Percentiles rank a stretch among this genome's conserved stretches.
phyloP scores from a whole-genome alignment of 1,139 yeast genomes.

The Yamadazyma aaseri region DNA sequence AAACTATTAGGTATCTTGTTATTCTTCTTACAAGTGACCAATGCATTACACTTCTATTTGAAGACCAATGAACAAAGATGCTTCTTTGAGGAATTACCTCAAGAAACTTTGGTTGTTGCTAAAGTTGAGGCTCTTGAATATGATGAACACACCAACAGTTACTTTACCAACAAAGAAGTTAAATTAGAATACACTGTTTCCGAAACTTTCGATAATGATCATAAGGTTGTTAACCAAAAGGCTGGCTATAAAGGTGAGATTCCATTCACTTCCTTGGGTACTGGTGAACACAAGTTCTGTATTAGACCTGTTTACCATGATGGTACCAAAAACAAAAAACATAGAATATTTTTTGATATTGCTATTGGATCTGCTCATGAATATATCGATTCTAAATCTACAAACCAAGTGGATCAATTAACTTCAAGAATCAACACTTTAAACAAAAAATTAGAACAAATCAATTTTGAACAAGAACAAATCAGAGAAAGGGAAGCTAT shows the following conservation, averaged over 20 bases:
- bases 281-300: slow-evolving; percentile 52
- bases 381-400: slow-evolving; percentile 47
- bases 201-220: slow-evolving; percentile 50
- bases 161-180: slow-evolving; percentile 31
- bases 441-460: slow-evolving; percentile 42
- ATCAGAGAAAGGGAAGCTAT: slow-evolving; percentile 49
- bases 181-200: slow-evolving; percentile 42
- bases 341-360: slow-evolving; percentile 46
- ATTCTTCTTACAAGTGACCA: slow-evolving; percentile 18
- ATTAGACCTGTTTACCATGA: slow-evolving; percentile 43
- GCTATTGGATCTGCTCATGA: slow-evolving; percentile 50
- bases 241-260: slow-evolving; percentile 41
- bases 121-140: slow-evolving; percentile 43
- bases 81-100: slow-evolving; percentile 45
- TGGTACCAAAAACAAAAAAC: slow-evolving; percentile 30
- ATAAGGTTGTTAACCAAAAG: slow-evolving; percentile 42
- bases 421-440: slow-evolving; percentile 38
- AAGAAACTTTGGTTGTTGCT: slow-evolving; percentile 45
- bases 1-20: slow-evolving; percentile 15
- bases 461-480: slow-evolving; percentile 46
- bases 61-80: slow-evolving; percentile 47
- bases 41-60: slow-evolving; percentile 46
- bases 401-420: slow-evolving; percentile 43
- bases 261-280: slow-evolving; percentile 41
- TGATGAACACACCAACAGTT: slow-evolving; percentile 29